These are phyloP conservation scores for Neoboletus subvelutipes DNA, from an alignment of 768 basidiomycete species.

Conservation along the genomic window DNA sequence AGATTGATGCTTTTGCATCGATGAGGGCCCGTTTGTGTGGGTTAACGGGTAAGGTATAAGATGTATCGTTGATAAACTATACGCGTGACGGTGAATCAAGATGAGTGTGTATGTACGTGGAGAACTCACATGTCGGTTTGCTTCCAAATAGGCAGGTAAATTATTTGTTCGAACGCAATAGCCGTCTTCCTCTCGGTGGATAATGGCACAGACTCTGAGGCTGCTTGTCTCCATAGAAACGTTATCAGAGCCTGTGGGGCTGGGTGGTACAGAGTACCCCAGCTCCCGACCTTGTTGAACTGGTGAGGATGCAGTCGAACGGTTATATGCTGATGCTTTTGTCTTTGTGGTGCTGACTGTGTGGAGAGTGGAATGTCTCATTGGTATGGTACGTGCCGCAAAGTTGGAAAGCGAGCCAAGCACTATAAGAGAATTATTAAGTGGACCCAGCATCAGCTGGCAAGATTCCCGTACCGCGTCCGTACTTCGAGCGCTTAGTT, in stretches of 20 bases:
- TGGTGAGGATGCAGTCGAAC: conserved; percentile 16
- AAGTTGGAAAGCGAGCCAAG: conserved; percentile 45
- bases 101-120: neutral
- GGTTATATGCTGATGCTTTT: conserved; percentile 12
- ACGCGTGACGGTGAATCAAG: conserved; percentile 15
- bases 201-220: conserved; percentile 62
- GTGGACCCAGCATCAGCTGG: neutral
- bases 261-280: conserved; percentile 43
- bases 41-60: conserved; percentile 57
- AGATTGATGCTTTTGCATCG: conserved; percentile 81
- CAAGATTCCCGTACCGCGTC: conserved; percentile 40
- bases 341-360: conserved; percentile 16
- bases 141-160: conserved; percentile 71
- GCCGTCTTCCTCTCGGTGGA: conserved; percentile 53
- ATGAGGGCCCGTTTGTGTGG: conserved; percentile 66
- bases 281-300: conserved; percentile 29
- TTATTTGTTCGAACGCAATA: conserved; percentile 75
- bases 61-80: conserved; percentile 49
- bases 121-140: conserved; percentile 69
- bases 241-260: conserved; percentile 42
- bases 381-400: conserved; percentile 39
- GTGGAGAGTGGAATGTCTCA: conserved; percentile 60
- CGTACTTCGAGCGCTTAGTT: conserved; percentile 59
- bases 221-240: conserved; percentile 39
- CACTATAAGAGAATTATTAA: conserved; percentile 31